Evolutionary conservation across 306 rosid genomes (phyloP).

Genomic region (Vachellia collinsii): DNA sequence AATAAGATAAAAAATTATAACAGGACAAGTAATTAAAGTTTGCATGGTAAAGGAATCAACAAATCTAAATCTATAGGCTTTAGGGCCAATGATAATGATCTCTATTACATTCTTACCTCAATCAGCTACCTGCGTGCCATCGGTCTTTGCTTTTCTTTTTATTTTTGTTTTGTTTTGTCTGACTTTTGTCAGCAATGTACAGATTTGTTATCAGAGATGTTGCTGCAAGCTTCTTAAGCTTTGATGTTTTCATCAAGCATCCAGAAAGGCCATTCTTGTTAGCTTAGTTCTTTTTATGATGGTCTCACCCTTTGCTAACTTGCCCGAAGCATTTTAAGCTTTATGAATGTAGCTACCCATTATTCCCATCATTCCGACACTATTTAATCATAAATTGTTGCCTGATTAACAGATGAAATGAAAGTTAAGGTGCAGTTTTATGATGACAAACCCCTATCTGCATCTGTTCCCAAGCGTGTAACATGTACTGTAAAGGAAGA

Average conservation of each 20-base stretch:
- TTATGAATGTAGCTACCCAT: conserved; percentile 21
- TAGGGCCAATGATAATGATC: not conserved
- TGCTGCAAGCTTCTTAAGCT: conserved; percentile 9
- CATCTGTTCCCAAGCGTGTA: conserved; percentile 84
- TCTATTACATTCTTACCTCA: conserved; percentile 14
- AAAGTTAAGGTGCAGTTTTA: conserved; percentile 78
- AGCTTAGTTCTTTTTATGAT: not conserved
- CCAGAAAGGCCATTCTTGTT: conserved; percentile 8
- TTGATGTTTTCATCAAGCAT: conserved; percentile 23
- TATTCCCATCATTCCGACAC: not conserved
- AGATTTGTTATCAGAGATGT: not conserved
- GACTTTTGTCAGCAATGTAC: conserved; percentile 18
- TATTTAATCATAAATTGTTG: conserved; percentile 35
- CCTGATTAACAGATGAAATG: conserved; percentile 72
- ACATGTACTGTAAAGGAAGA: conserved; percentile 86
- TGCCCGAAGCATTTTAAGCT: conserved; percentile 23
- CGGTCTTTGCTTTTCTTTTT: conserved; percentile 24
- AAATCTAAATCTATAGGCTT: not conserved
- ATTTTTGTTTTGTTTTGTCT: not conserved
- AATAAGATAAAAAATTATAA: not conserved
- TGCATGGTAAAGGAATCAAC: not conserved
- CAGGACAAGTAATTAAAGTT: not conserved
- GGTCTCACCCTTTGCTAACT: not conserved
- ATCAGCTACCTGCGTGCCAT: conserved; percentile 4
- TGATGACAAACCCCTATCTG: conserved; percentile 82